Evolutionary conservation across 805 yeast genomes (phyloP), one percentile per base, ranked within the genome.

Genomic region (Metschnikowia vanudenii): DNA sequence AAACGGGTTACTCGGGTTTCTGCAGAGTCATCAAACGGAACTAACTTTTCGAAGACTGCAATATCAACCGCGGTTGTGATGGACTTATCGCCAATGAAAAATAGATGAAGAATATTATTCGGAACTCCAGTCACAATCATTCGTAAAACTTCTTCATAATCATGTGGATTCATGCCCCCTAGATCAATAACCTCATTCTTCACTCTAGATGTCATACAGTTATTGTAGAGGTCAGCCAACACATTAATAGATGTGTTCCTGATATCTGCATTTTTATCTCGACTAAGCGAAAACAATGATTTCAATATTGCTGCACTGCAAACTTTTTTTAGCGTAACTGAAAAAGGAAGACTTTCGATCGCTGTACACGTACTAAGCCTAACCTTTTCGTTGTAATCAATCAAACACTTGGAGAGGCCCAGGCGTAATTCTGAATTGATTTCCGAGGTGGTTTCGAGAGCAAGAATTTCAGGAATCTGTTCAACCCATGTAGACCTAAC

Each of bases 371-470:
- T 80, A 1, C 75, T 64, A 29, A 79, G 67, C 53, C 97, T 74
- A 2, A 88, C 95, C 32, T 71, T 75, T 47, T 85, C 92, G 56
- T 87, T 89, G 0, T 82, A 69, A 65, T 90, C 97, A 32, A 85
- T 72, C 20, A 90, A 68, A 30, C 91, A 81, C 55, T 85, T 85
- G 14, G 80, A 68, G 10, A 88, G 55, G 1, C 91, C 87, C 47
- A 71, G 74, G 36, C 65, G 50, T 32, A 72, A 54, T 6, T 62
- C 59, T 1, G 44, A 22, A 4, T 73, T 64, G 2, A 82, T 65
- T 39, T 84, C 90, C 0, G 65, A 56, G 1, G 76, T 67, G 1
- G 78, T 61, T 50, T 82, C 71, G 16, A 58, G 50, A 9, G 49
- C 47, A 2, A 88, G 50, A 7, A 85, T 73, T 1, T 57, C 62